A percentile compares a stretch with the other conserved stretches of the same genome.
These are phyloP conservation scores for Heimioporus sp. DNA, from an alignment of 768 basidiomycete genomes.

Conservation along the genomic window DNA sequence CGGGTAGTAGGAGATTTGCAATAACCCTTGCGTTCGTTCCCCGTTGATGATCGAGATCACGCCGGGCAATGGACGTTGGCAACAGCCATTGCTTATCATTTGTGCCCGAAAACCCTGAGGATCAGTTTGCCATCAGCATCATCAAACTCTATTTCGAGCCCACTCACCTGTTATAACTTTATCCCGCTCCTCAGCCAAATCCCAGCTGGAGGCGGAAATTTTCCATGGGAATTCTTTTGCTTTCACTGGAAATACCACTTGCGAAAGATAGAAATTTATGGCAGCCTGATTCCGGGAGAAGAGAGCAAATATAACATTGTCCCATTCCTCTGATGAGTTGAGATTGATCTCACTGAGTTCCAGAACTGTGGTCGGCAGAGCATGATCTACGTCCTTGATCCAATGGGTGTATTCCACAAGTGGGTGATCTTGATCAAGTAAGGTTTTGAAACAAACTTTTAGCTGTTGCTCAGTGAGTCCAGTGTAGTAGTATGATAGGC, in stretches of 20 bases:
- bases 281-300: neutral
- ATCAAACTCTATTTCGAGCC: too few species aligned
- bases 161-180: neutral
- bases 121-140: too few species aligned
- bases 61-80: constrained; percentile 8
- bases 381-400: neutral
- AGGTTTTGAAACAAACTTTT: neutral
- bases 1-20: constrained; percentile 15
- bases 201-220: neutral
- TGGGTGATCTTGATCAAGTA: neutral
- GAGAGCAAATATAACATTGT: neutral
- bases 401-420: neutral
- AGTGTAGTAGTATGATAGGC: too few species aligned
- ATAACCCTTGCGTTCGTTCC: constrained; percentile 43
- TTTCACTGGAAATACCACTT: neutral
- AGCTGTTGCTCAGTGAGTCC: constrained; percentile 2
- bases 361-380: neutral
- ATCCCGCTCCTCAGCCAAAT: neutral
- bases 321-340: neutral
- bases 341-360: neutral
- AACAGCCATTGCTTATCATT: constrained; percentile 40
- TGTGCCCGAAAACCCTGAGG: constrained; percentile 45
- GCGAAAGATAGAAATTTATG: neutral
- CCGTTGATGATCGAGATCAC: constrained; percentile 35
- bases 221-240: neutral